Percentiles rank a stretch among this genome's conserved stretches.
Conservation (phyloP, 331 rosid species). For the Prunus yedoensis region DNA sequence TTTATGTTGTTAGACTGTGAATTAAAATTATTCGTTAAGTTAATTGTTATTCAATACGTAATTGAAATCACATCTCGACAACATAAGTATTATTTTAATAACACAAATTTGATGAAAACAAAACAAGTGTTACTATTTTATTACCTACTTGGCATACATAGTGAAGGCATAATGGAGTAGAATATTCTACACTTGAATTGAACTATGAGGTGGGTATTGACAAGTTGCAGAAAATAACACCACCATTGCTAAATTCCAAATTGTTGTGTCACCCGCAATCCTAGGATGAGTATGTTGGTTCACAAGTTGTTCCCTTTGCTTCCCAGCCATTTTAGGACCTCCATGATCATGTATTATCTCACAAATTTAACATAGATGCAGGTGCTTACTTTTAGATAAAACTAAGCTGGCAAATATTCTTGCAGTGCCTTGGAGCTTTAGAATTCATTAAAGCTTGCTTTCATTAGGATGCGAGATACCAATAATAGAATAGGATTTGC, state of each 20-base stretch:
- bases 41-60: too few relatives aligned
- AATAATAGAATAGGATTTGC: too few relatives aligned
- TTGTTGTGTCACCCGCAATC: background rate
- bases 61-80: too few relatives aligned
- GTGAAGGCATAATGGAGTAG: background rate
- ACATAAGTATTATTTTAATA: too few relatives aligned
- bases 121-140: too few relatives aligned
- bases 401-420: background rate
- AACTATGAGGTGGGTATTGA: background rate
- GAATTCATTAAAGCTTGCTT: too few relatives aligned
- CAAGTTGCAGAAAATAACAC: background rate
- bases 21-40: rapidly evolving
- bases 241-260: background rate
- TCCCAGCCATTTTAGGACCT: background rate
- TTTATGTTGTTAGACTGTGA: too few relatives aligned
- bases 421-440: too few relatives aligned
- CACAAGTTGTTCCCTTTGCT: background rate
- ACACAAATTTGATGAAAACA: too few relatives aligned
- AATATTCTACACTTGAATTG: background rate
- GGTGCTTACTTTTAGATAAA: too few relatives aligned
- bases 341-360: too few relatives aligned
- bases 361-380: background rate
- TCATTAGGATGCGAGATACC: too few relatives aligned
- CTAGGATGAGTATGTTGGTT: background rate
- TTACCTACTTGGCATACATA: background rate